phyloP scores from a whole-genome alignment of 169 alveolate genomes.

The Plasmodium gaboni region DNA sequence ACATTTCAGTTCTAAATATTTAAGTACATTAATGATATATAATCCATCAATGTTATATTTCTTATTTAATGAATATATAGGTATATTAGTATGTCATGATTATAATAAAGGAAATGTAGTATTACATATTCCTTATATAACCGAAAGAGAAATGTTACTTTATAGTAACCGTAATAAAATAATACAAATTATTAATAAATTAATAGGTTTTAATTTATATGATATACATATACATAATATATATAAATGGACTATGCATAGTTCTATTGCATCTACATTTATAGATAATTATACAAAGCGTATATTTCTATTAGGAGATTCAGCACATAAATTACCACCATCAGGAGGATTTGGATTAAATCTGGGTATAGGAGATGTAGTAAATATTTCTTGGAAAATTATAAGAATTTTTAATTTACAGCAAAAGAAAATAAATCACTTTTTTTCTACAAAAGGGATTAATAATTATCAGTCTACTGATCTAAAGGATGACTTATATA shows the following conservation, averaged over 20 bases:
- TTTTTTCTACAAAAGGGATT: neutral
- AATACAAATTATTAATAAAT: constrained; percentile 76
- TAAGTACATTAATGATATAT: constrained; percentile 82
- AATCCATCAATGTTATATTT: constrained; percentile 92
- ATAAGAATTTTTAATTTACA: constrained; percentile 73
- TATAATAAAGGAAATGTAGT: constrained; percentile 92
- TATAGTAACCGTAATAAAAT: constrained; percentile 63
- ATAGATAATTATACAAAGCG: constrained; percentile 79
- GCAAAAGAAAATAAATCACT: neutral
- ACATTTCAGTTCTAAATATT: constrained; percentile 86
- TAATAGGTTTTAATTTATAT: constrained; percentile 77
- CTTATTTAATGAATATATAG: constrained; percentile 85
- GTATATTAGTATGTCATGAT: constrained; percentile 92
- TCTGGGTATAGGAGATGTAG: constrained; percentile 93
- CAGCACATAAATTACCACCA: constrained; percentile 95
- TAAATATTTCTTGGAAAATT: constrained; percentile 86
- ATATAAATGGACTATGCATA: constrained; percentile 87
- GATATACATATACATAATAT: constrained; percentile 82
- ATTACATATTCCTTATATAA: constrained; percentile 92
- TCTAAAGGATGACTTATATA: neutral
- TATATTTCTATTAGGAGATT: constrained; percentile 91
- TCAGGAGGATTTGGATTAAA: constrained; percentile 97
- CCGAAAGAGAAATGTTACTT: constrained; percentile 80
- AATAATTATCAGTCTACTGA: neutral
- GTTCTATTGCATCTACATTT: constrained; percentile 86